phyloP scores from a whole-genome alignment of 139 green algal species.

The Chara braunii region DNA sequence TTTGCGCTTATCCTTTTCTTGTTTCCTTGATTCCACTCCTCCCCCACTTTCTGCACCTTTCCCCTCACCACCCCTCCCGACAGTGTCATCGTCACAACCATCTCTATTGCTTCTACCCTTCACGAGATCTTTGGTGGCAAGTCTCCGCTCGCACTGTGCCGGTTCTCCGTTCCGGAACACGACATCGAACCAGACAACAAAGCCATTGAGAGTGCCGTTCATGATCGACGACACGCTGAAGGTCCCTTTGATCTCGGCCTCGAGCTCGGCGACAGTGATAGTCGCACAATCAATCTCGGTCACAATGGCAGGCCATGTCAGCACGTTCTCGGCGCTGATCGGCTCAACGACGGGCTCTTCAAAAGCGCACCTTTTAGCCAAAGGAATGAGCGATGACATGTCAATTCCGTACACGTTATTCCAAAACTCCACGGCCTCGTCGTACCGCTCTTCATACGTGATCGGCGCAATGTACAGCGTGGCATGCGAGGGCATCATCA shows the following conservation, averaged over 20 bases:
- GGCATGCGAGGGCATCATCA: conserved; percentile 70
- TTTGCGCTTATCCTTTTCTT: no score
- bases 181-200: conserved; percentile 33
- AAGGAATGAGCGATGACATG: conserved; percentile 42
- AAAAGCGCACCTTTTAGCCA: conserved; percentile 14
- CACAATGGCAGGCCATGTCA: conserved; percentile 12
- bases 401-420: conserved; percentile 84
- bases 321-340: conserved; percentile 23
- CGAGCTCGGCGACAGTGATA: no score
- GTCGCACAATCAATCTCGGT: no score
- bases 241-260: no score
- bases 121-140: no score
- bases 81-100: no score
- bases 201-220: conserved; percentile 10
- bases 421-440: conserved; percentile 81
- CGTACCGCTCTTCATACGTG: conserved; percentile 74
- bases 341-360: conserved; percentile 14
- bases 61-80: no score
- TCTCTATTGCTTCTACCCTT: no score
- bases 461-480: conserved; percentile 43
- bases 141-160: neutral
- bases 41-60: no score
- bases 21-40: no score
- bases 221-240: neutral
- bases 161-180: neutral